phyloP scores from a whole-genome alignment of 176 grass and related monocot genomes.

The Zizania latifolia region DNA sequence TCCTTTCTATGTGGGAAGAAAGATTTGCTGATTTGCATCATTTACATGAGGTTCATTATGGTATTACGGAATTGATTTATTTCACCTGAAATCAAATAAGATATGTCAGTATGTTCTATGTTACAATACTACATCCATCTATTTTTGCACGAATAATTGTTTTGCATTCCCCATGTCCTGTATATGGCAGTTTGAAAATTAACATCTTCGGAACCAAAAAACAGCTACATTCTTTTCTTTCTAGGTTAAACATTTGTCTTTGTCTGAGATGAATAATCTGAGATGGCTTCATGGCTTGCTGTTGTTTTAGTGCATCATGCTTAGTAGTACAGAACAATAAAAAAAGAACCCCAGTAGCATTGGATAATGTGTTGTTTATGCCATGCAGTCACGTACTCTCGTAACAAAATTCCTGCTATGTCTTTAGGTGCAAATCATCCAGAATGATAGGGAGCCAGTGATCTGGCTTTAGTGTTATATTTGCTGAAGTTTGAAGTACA shows the following conservation, averaged over 20 bases:
- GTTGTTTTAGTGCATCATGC: not conserved
- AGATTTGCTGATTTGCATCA: not conserved
- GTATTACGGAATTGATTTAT: not conserved
- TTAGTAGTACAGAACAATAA: not conserved
- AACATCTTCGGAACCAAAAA: not conserved
- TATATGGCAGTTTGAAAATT: not conserved
- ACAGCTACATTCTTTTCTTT: not conserved
- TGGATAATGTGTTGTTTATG: not conserved
- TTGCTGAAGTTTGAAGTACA: not conserved
- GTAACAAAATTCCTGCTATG: not conserved
- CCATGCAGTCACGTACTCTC: too few species aligned
- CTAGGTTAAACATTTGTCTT: not conserved
- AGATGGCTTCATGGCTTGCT: not conserved
- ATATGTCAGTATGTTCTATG: too few species aligned
- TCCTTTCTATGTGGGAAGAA: not conserved
- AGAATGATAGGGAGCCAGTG: not conserved
- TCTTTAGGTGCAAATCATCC: not conserved
- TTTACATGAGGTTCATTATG: not conserved
- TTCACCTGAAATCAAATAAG: slow-evolving; percentile 2
- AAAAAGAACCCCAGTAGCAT: not conserved
- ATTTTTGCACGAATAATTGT: not conserved
- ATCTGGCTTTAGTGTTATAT: not conserved
- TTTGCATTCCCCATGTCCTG: not conserved
- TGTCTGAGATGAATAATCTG: slow-evolving; percentile 5
- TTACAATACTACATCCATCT: not conserved